Base-by-base conservation (phyloP, 2,329 filamentous ascomycete genomes). In the Colletotrichum chrysophilum region DNA sequence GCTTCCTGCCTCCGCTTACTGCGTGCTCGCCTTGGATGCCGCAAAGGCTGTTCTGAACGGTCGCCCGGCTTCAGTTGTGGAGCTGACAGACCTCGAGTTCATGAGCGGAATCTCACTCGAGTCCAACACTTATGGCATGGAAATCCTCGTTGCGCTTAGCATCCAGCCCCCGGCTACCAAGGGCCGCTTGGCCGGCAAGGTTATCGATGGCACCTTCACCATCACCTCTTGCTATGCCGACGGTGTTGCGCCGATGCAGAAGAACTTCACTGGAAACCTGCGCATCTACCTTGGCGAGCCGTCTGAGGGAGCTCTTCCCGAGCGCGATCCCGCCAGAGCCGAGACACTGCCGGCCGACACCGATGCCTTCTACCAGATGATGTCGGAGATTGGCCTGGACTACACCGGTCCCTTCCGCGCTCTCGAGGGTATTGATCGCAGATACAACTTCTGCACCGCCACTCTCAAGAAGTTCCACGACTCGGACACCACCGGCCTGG, bases 21-120 rank as follows among this genome's bases (percentile, higher is more conserved):
- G 88, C 2, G 80, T 82, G 18, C 86, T 88, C 79, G 86, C 84
- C 1, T 79, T 87, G 1, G 87, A 89, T 72, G 88, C 87, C 4
- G 84, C 85, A 2, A 81, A 78, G 4, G 78, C 75, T 2, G 77
- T 83, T 1, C 55, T 84, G 7, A 77, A 75, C 1, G 80, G 79
- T 1, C 80, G 80, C 1, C 16, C 62, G 0, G 82, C 81, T 1
- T 78, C 80, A 0, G 21, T 83, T 1, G 70, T 85, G 7, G 83
- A 85, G 76, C 75, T 85, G 3, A 77, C 79, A 6, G 78, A 84
- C 16, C 74, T 85, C 3, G 78, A 78, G 34, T 85, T 85, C 34
- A 70, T 80, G 7, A 81, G 77, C 52, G 84, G 84, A 7, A 83
- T 85, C 52, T 80, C 79, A 1, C 71, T 84, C 0, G 83, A 84